phyloP scores from a whole-genome alignment of 768 basidiomycete genomes.

The Panaeolus cyanescens region DNA sequence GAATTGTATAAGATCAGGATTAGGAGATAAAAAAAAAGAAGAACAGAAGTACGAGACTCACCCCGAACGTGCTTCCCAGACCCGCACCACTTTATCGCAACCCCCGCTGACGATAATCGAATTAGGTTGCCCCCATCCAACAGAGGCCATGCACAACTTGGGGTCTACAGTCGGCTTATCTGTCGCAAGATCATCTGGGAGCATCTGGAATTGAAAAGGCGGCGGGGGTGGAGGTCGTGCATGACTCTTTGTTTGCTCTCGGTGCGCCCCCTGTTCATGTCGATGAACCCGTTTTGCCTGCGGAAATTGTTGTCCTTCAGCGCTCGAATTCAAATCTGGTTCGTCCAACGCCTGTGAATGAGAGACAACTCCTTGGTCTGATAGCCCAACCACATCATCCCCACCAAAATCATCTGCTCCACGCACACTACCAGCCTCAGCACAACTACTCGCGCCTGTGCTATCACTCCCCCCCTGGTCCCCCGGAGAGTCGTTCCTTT shows the following conservation, averaged over 20 bases:
- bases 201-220: not conserved
- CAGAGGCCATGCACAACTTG: constrained; percentile 50
- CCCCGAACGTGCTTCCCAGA: constrained; percentile 92
- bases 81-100: constrained; percentile 88
- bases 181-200: constrained; percentile 2
- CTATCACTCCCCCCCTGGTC: not conserved
- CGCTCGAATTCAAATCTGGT: too few relatives aligned
- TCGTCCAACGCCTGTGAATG: too few relatives aligned
- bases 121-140: constrained; percentile 89
- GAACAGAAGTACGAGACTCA: constrained; percentile 35
- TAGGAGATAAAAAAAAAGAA: not conserved
- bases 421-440: not conserved
- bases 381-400: constrained; percentile 6
- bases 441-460: not conserved
- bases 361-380: too few relatives aligned
- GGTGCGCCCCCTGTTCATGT: not conserved
- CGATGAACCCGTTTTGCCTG: too few relatives aligned
- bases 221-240: not conserved
- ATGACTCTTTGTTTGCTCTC: too few relatives aligned
- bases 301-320: too few relatives aligned
- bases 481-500: too few relatives aligned
- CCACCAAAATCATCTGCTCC: constrained; percentile 2
- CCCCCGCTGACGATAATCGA: constrained; percentile 89
- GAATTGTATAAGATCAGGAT: constrained; percentile 1
- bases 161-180: not conserved